Evolutionary conservation across 139 green algal species (phyloP), one percentile per base, ranked within the genome.

Genomic region (Asterochloris erici): DNA sequence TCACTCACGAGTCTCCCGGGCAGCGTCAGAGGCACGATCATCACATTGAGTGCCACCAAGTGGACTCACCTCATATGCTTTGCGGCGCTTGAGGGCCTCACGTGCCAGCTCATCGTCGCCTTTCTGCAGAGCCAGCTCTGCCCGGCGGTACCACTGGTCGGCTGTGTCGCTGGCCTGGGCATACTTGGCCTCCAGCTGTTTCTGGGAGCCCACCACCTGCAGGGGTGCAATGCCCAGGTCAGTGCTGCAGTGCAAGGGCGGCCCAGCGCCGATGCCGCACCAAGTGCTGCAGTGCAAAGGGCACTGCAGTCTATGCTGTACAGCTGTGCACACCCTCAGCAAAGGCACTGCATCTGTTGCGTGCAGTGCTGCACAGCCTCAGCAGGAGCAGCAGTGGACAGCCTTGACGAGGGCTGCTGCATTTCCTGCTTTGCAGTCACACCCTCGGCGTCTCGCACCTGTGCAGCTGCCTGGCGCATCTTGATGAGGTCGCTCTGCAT

Each of bases 401-500:
- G 4, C 38, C 38, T 54, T 6, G 38, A 54, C 38, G 38, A 54
- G 38, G 38, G 6, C 38, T 54, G 38, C 38, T 54, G 38, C 38
- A 54, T 54, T 54, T 6, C 38, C 38, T 54, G 38, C 38, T 54
- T 54, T 54, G 38, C 38, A 54, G 38, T 2, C 38, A 54, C 38
- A 54, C 38, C 38, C 38, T 54, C 38, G 17, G 16, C 15, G 19
- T 19, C 17, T 10, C 16, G 14, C 38, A 96, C 93, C 92, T 98
- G 93, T 1, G 97, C 97, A 62, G 95, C 93, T 15, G 96, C 96
- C 84, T 99, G 97, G 14, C 97, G 90, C 93, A 99, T 96, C 85
- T 97, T 98, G 80, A 98, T 96, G 16, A 99, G 91, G 83, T 99
- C 97, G 73, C 90, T 88, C 89, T 99, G 94, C 96, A 99, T 99